These are phyloP conservation scores for Claviceps maximensis DNA, from an alignment of 2,329 filamentous ascomycete genomes.

Conservation along the genomic window DNA sequence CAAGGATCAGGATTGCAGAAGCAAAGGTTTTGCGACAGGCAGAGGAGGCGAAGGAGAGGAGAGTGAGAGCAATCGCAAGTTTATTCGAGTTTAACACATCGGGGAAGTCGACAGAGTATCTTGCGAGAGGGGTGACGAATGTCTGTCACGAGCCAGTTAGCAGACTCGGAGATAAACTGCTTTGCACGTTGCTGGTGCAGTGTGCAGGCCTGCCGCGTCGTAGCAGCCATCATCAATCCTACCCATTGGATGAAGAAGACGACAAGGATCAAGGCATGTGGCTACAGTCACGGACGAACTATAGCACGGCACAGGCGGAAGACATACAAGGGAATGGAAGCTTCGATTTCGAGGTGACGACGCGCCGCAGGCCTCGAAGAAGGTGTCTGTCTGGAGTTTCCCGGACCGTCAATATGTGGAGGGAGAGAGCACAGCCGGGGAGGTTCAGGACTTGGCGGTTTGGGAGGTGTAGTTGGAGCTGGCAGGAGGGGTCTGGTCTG, in stretches of 20 bases:
- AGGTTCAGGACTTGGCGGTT: background rate
- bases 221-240: background rate
- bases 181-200: too few species aligned
- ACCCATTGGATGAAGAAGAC: too few species aligned
- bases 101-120: background rate
- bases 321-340: too few species aligned
- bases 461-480: too few species aligned
- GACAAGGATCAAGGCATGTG: too few species aligned
- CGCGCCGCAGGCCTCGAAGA: background rate
- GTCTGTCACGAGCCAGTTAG: background rate
- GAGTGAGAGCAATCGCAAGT: background rate
- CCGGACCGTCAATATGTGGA: too few species aligned
- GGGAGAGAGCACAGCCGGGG: background rate
- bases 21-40: background rate
- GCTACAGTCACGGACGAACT: too few species aligned
- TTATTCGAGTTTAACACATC: conserved; percentile 2
- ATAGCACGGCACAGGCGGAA: too few species aligned
- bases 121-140: background rate
- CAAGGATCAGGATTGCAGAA: background rate
- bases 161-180: background rate
- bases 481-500: too few species aligned
- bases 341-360: background rate
- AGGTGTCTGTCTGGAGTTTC: background rate
- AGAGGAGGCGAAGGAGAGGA: background rate
- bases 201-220: background rate